Evolutionary conservation across 148 eudicot genomes (phyloP).

Genomic region (Diospyros kaki): DNA sequence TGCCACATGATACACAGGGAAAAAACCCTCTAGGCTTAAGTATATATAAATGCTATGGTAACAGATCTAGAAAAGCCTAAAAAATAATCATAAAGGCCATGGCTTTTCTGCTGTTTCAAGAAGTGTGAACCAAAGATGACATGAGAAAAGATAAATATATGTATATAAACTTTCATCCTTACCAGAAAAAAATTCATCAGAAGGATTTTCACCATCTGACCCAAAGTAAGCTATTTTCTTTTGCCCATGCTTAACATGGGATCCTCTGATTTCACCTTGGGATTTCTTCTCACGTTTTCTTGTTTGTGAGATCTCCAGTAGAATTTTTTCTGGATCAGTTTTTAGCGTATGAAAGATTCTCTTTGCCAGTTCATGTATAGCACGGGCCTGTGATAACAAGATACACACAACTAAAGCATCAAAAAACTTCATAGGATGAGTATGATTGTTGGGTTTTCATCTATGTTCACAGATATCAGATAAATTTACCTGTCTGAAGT

Average conservation of each 20-base stretch:
- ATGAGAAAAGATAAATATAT: not conserved
- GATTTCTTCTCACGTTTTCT: conserved; percentile 11
- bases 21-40: no score
- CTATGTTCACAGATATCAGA: not conserved
- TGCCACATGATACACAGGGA: no score
- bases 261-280: conserved; percentile 8
- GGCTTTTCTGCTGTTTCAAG: not conserved
- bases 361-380: conserved; percentile 24
- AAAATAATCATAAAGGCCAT: not conserved
- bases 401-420: not conserved
- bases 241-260: not conserved
- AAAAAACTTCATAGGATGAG: not conserved
- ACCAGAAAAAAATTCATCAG: conserved; percentile 10
- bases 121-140: no score
- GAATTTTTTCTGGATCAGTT: conserved; percentile 15
- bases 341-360: conserved; percentile 15
- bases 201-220: conserved; percentile 1
- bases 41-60: no score
- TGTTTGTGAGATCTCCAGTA: conserved; percentile 9
- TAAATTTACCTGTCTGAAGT: conserved; percentile 17
- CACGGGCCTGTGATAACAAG: conserved; percentile 19
- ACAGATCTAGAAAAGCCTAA: no score
- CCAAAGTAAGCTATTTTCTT: not conserved
- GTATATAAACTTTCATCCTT: not conserved
- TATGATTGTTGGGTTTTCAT: not conserved